Evolutionary conservation across 495 filamentous ascomycete genomes (phyloP).

Genomic region (Xylaria palmicola): DNA sequence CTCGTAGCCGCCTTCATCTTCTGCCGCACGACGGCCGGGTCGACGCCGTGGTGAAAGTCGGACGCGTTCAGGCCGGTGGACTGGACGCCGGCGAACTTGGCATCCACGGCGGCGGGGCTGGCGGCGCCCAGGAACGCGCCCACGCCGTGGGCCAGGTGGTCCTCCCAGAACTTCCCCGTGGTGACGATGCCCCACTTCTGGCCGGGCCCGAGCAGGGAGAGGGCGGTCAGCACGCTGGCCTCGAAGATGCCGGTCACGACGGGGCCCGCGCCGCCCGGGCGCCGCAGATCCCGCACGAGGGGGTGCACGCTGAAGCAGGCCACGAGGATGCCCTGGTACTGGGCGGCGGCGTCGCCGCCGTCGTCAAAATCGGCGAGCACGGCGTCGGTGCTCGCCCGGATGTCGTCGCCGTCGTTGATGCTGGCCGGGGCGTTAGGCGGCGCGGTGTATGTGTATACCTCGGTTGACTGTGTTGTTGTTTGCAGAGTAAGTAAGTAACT

Average conservation of each 20-base stretch:
- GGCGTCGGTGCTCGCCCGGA: constrained; percentile 46
- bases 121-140: constrained; percentile 50
- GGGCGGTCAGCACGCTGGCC: constrained; percentile 62
- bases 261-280: constrained; percentile 10
- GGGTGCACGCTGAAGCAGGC: constrained; percentile 91
- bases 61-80: constrained; percentile 80
- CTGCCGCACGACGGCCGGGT: constrained; percentile 59
- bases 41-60: constrained; percentile 70
- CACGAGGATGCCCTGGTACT: constrained; percentile 75
- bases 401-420: constrained; percentile 65
- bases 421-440: constrained; percentile 52
- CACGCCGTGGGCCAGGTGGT: constrained; percentile 64
- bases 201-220: constrained; percentile 41
- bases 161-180: constrained; percentile 81
- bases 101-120: constrained; percentile 18
- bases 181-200: constrained; percentile 84
- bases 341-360: constrained; percentile 21
- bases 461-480: constrained; percentile 30
- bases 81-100: constrained; percentile 72
- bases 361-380: constrained; percentile 53
- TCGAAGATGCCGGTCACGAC: constrained; percentile 87
- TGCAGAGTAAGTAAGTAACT: no score
- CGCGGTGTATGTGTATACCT: constrained; percentile 53
- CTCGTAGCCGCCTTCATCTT: constrained; percentile 69
- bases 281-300: constrained; percentile 62